Evolutionary conservation across 2,329 filamentous ascomycete genomes (phyloP).

Genomic region (Aureobasidium namibiae): DNA sequence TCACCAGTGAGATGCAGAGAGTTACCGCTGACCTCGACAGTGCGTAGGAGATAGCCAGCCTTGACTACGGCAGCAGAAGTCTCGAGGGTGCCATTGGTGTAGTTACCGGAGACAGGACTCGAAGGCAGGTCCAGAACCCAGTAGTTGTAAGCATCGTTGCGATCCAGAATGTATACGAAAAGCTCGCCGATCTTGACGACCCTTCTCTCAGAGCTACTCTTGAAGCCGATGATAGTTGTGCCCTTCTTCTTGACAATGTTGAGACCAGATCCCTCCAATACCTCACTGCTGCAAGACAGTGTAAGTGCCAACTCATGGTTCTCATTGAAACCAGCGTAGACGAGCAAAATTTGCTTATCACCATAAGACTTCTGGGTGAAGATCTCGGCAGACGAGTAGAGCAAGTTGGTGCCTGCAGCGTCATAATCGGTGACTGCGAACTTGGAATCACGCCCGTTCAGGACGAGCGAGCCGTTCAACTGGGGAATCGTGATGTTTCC

Average conservation of each 20-base stretch:
- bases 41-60: conserved; percentile 57
- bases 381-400: conserved; percentile 51
- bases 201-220: conserved; percentile 45
- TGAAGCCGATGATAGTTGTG: conserved; percentile 46
- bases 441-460: conserved; percentile 56
- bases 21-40: conserved; percentile 47
- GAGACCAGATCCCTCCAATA: conserved; percentile 34
- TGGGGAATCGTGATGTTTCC: conserved; percentile 53
- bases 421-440: conserved; percentile 53
- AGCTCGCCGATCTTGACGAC: conserved; percentile 44
- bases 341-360: conserved; percentile 37
- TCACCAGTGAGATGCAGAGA: conserved; percentile 60
- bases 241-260: conserved; percentile 31
- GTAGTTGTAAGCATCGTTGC: conserved; percentile 58
- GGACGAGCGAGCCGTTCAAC: conserved; percentile 45
- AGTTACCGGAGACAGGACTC: conserved; percentile 24
- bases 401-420: conserved; percentile 43
- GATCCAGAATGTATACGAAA: conserved; percentile 45
- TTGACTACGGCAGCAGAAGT: conserved; percentile 48
- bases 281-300: conserved; percentile 26
- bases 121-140: conserved; percentile 53
- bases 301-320: conserved; percentile 53
- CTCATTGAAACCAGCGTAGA: conserved; percentile 57
- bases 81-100: conserved; percentile 26
- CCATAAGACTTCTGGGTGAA: conserved; percentile 52